These are phyloP conservation scores for Furcasterigmium furcatum DNA, from an alignment of 2,329 filamentous ascomycete genomes.

Conservation along the genomic window DNA sequence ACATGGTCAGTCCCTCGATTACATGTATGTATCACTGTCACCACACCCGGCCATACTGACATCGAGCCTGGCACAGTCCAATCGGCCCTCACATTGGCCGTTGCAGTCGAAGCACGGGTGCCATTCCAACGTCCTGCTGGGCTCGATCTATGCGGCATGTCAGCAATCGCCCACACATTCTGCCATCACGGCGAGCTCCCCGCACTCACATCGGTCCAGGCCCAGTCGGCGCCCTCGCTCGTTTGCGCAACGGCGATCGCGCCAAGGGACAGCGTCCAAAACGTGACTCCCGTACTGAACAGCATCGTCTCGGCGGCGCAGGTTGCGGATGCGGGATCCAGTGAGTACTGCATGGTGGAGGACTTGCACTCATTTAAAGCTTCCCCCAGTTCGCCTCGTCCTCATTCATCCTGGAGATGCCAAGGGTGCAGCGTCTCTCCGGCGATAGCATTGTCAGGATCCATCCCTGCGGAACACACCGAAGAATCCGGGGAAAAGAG, in stretches of 20 bases:
- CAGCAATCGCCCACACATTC: constrained; percentile 11
- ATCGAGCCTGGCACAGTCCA: constrained; percentile 29
- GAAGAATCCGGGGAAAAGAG: background rate
- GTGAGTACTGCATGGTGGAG: background rate
- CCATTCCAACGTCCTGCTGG: constrained; percentile 22
- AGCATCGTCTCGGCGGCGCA: background rate
- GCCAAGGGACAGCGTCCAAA: background rate
- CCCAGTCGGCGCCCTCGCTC: background rate
- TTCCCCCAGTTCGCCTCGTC: background rate
- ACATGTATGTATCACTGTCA: background rate
- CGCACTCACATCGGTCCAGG: background rate
- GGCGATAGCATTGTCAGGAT: background rate
- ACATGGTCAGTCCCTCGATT: constrained; percentile 17
- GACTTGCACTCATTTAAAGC: background rate
- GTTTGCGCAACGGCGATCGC: background rate
- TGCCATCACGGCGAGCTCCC: background rate
- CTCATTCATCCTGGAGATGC: background rate
- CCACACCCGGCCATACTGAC: constrained; percentile 13
- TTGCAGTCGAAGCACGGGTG: constrained; percentile 21
- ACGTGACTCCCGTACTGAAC: background rate
- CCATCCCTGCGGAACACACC: background rate
- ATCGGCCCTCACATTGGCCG: constrained; percentile 10
- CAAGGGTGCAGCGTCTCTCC: background rate
- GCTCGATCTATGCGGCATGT: constrained; percentile 29
- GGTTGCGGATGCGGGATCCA: background rate